phyloP scores from a whole-genome alignment of 2,329 filamentous ascomycete genomes.

The Trichoderma citrinoviride region DNA sequence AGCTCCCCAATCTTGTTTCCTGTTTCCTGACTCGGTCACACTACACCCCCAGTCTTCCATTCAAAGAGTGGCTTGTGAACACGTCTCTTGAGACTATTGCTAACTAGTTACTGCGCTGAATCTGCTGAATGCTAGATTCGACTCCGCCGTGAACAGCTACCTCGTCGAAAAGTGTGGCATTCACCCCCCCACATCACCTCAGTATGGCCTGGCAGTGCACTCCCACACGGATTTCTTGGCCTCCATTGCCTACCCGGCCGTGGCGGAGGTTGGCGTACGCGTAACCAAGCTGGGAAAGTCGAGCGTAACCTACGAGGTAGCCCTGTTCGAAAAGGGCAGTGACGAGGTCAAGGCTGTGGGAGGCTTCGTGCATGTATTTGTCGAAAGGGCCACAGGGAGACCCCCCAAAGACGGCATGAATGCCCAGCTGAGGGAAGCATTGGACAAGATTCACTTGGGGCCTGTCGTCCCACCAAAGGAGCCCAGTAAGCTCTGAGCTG shows the following conservation, averaged over 20 bases:
- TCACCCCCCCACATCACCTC: constrained; percentile 64
- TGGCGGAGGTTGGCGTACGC: constrained; percentile 76
- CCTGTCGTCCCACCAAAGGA: background rate
- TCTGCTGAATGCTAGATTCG: constrained; percentile 55
- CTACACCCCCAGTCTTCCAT: background rate
- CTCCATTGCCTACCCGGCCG: constrained; percentile 75
- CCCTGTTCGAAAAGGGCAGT: constrained; percentile 72
- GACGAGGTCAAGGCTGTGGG: constrained; percentile 79
- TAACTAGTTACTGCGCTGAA: background rate
- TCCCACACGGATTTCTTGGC: constrained; percentile 84
- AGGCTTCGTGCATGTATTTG: constrained; percentile 84
- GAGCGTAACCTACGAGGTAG: constrained; percentile 88
- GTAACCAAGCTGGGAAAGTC: constrained; percentile 82
- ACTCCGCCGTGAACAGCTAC: constrained; percentile 87
- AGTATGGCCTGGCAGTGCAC: constrained; percentile 82
- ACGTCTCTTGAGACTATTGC: background rate
- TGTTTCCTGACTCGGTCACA: background rate
- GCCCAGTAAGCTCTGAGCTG: constrained; percentile 22
- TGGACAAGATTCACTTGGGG: constrained; percentile 54
- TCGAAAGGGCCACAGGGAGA: constrained; percentile 68
- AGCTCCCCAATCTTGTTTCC: background rate
- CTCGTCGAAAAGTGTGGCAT: constrained; percentile 76
- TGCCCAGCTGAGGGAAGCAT: constrained; percentile 53
- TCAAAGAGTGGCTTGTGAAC: background rate
- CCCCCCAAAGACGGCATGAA: constrained; percentile 67